A percentile compares a stretch with the other conserved stretches of the same genome.
These are phyloP conservation scores for Giardia muris DNA, from an alignment of 208 protist species.

Conservation along the genomic window DNA sequence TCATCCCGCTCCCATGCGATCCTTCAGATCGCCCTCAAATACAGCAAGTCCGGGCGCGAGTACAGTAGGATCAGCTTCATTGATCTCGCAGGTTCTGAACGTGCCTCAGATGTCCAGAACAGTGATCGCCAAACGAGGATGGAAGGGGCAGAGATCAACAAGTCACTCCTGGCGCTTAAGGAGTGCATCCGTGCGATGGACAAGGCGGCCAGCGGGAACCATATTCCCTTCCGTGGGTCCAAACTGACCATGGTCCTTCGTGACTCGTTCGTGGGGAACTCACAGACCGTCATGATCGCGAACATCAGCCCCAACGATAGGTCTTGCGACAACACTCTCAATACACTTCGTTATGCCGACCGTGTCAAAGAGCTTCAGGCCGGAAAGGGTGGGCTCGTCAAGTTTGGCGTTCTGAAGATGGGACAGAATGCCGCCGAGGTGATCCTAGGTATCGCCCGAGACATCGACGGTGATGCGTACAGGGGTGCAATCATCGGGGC, in stretches of 20 bases:
- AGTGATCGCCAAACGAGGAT: slow-evolving; percentile 47
- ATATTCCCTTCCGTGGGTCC: slow-evolving; percentile 61
- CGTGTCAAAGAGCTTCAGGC: slow-evolving; percentile 57
- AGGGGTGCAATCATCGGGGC: background rate
- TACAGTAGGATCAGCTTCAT: slow-evolving; percentile 55
- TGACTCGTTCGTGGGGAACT: slow-evolving; percentile 62
- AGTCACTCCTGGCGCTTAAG: slow-evolving; percentile 67
- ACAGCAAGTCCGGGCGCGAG: slow-evolving; percentile 29
- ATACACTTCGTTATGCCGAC: slow-evolving; percentile 64
- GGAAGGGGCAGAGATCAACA: slow-evolving; percentile 74
- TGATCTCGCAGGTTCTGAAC: slow-evolving; percentile 60
- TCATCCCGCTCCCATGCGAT: slow-evolving; percentile 61
- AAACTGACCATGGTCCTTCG: slow-evolving; percentile 66
- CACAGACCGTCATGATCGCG: slow-evolving; percentile 60
- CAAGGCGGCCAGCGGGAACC: slow-evolving; percentile 21
- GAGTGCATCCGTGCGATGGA: slow-evolving; percentile 58
- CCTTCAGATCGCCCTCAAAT: slow-evolving; percentile 42
- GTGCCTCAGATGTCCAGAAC: slow-evolving; percentile 49
- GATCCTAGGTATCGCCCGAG: background rate
- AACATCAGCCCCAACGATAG: slow-evolving; percentile 47
- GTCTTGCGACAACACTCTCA: slow-evolving; percentile 58
- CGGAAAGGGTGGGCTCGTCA: background rate
- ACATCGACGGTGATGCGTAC: background rate
- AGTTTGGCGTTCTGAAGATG: background rate
- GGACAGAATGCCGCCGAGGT: background rate